Evolutionary conservation across 23 red algal genomes (phyloP).

Genomic region (Rhodosorus marinus): DNA sequence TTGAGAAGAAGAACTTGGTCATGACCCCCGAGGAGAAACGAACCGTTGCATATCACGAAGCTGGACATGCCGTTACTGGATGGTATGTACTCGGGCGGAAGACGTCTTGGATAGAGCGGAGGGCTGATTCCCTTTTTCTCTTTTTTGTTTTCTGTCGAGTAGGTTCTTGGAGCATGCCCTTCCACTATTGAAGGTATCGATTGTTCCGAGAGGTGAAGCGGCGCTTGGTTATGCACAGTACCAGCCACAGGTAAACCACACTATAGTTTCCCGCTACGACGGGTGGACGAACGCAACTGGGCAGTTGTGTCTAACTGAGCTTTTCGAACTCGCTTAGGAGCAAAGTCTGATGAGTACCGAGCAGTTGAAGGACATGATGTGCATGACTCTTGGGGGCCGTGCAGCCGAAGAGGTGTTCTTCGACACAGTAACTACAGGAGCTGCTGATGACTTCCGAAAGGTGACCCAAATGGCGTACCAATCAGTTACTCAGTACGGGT

Average conservation of each 20-base stretch:
- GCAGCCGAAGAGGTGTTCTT: constrained; percentile 98
- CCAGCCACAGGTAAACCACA: constrained; percentile 68
- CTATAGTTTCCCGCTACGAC: too few species aligned
- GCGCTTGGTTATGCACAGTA: constrained; percentile 98
- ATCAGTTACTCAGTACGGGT: constrained; percentile 72
- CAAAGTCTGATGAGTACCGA: constrained; percentile 50
- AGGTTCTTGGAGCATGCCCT: constrained; percentile 86
- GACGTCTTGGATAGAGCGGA: too few species aligned
- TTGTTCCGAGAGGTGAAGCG: constrained; percentile 76
- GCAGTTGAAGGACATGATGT: constrained; percentile 70
- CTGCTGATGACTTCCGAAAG: constrained; percentile 93
- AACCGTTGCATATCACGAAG: constrained; percentile 98
- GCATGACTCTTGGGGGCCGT: constrained; percentile 90
- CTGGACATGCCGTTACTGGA: constrained; percentile 93
- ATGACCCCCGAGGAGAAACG: constrained; percentile 96
- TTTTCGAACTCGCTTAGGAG: too few species aligned
- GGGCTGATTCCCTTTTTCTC: too few species aligned
- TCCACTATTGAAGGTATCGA: constrained; percentile 92
- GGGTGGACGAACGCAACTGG: too few species aligned
- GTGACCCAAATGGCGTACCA: constrained; percentile 92
- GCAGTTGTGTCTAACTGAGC: too few species aligned
- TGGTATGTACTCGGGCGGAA: too few species aligned
- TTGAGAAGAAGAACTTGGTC: constrained; percentile 97
- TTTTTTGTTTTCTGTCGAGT: too few species aligned
- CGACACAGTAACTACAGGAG: constrained; percentile 60